Evolutionary conservation across 169 alveolate species (phyloP).

Genomic region (Neospora caninum): DNA sequence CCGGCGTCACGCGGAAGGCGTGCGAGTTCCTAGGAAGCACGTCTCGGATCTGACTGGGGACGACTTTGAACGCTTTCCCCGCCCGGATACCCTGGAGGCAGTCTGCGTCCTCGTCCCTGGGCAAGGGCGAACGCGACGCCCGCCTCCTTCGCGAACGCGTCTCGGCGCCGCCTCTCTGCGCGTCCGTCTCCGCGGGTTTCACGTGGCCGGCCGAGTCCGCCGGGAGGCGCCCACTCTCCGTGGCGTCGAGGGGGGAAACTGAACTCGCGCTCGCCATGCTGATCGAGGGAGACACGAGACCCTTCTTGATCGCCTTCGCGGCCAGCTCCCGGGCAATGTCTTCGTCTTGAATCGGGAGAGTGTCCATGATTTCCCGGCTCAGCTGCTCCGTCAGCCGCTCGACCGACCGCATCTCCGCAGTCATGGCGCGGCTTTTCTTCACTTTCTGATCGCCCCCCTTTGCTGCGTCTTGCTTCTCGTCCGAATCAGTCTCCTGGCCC

Average conservation of each 20-base stretch:
- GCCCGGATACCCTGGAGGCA: slow-evolving; percentile 52
- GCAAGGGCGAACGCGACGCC: background rate
- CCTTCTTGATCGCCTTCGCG: slow-evolving; percentile 19
- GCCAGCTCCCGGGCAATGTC: slow-evolving; percentile 43
- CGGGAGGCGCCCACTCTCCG: background rate
- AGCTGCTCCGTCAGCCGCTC: slow-evolving; percentile 50
- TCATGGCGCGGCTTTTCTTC: background rate
- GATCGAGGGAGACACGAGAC: background rate
- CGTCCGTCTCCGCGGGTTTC: no score
- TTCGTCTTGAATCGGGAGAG: slow-evolving; percentile 40
- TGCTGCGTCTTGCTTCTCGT: background rate
- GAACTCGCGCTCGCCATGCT: no score
- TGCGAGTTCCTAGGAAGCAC: slow-evolving; percentile 54
- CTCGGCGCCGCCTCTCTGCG: background rate
- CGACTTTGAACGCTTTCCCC: slow-evolving; percentile 60
- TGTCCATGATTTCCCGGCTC: slow-evolving; percentile 63
- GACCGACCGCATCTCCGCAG: background rate
- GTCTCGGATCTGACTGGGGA: slow-evolving; percentile 57
- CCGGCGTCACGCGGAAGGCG: slow-evolving; percentile 63
- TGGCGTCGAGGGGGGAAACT: background rate
- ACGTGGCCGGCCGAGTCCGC: no score
- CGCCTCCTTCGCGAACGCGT: background rate
- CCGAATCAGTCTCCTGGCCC: background rate
- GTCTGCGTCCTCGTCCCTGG: slow-evolving; percentile 29
- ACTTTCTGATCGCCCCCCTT: background rate